Evolutionary conservation across 768 basidiomycete species (phyloP).

Genomic region (Suillus clintonianus): DNA sequence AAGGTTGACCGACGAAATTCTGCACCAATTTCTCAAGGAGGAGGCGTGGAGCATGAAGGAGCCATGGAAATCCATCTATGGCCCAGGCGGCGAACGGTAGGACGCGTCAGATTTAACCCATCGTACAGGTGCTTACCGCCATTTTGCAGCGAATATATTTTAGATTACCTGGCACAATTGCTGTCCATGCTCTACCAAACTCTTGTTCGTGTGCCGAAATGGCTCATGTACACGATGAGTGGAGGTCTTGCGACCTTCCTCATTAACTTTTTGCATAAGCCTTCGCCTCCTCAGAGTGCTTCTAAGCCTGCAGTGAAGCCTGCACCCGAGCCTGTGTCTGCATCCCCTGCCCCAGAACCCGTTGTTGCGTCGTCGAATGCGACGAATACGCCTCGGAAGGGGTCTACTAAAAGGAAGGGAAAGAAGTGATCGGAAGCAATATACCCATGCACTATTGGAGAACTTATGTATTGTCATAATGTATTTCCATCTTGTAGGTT

Average conservation of each 20-base stretch:
- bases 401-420: slow-evolving; percentile 29
- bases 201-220: slow-evolving; percentile 62
- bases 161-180: slow-evolving; percentile 57
- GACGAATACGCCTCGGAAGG: slow-evolving; percentile 19
- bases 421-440: slow-evolving; percentile 19
- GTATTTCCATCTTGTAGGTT: background rate
- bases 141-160: slow-evolving; percentile 58
- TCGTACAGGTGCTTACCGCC: slow-evolving; percentile 9
- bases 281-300: slow-evolving; percentile 11
- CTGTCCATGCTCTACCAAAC: slow-evolving; percentile 55
- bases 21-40: slow-evolving; percentile 67
- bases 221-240: slow-evolving; percentile 66
- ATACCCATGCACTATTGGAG: background rate
- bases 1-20: slow-evolving; percentile 55
- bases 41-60: slow-evolving; percentile 64
- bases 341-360: slow-evolving; percentile 5
- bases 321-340: background rate
- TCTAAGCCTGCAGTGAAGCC: slow-evolving; percentile 7
- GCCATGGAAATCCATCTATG: slow-evolving; percentile 69
- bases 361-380: slow-evolving; percentile 10
- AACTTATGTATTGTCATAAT: background rate
- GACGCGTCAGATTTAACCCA: slow-evolving; percentile 12
- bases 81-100: slow-evolving; percentile 78
- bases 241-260: slow-evolving; percentile 68
- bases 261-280: slow-evolving; percentile 63